phyloP scores from a whole-genome alignment of 768 basidiomycete species.

The Inosperma sp. region DNA sequence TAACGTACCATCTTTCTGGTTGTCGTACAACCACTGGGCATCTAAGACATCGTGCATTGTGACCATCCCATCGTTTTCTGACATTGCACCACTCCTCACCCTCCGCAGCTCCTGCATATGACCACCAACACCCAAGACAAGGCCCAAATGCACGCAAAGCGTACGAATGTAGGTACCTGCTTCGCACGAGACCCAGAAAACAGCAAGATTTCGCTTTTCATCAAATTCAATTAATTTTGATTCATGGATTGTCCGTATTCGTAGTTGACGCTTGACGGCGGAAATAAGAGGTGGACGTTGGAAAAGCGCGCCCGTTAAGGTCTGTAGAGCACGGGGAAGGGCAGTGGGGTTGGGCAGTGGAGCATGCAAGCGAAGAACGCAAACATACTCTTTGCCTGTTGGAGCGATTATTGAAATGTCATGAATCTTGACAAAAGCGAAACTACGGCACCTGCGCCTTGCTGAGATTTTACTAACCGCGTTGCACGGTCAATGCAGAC shows the following conservation, averaged over 20 bases:
- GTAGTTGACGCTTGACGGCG: conserved; percentile 96
- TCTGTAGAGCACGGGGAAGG: conserved; percentile 91
- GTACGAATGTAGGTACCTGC: conserved; percentile 97
- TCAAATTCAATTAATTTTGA: conserved; percentile 96
- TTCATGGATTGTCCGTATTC: conserved; percentile 95
- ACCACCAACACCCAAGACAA: conserved; percentile 94
- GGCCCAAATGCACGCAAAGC: conserved; percentile 93
- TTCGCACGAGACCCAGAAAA: conserved; percentile 99
- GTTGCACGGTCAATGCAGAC: conserved; percentile 99
- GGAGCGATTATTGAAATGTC: conserved; percentile 4
- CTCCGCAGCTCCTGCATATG: conserved; percentile 99
- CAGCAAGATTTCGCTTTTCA: conserved; percentile 91
- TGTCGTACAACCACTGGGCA: conserved; percentile 98
- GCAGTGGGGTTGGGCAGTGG: conserved; percentile 74
- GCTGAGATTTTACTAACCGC: conserved; percentile 95
- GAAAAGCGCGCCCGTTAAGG: conserved; percentile 95
- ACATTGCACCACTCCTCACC: conserved; percentile 93
- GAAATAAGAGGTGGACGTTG: conserved; percentile 99
- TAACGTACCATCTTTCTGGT: conserved; percentile 84
- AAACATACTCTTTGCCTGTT: conserved; percentile 97
- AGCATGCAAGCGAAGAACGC: conserved; percentile 90
- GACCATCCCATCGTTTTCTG: conserved; percentile 96
- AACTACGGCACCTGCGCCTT: conserved; percentile 88
- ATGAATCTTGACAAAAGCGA: conserved; percentile 2
- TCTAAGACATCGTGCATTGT: conserved; percentile 99